A percentile compares a stretch with the other conserved stretches of the same genome.
These are phyloP conservation scores for Phlegmacium glaucopus DNA, from an alignment of 768 basidiomycete species.

Conservation along the genomic window DNA sequence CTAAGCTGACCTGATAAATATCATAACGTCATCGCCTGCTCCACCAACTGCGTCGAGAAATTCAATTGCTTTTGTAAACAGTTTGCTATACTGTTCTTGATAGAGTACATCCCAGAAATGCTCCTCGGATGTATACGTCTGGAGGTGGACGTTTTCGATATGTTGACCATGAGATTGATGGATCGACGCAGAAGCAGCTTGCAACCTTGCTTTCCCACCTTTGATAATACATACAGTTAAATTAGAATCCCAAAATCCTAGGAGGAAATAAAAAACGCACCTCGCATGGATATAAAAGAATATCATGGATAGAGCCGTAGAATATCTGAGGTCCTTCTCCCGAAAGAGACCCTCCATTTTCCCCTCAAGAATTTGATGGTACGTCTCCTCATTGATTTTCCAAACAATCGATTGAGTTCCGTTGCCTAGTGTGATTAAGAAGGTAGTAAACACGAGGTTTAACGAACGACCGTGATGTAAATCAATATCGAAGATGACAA, in stretches of 20 bases:
- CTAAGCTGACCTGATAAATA: constrained; percentile 76
- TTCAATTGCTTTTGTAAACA: constrained; percentile 64
- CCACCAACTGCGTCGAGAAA: constrained; percentile 71
- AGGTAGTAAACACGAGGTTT: neutral
- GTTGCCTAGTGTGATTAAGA: constrained; percentile 54
- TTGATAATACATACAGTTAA: constrained; percentile 24
- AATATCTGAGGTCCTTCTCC: constrained; percentile 61
- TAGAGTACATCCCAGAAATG: constrained; percentile 81
- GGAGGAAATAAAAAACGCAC: constrained; percentile 32
- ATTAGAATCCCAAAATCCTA: neutral
- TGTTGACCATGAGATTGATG: constrained; percentile 82
- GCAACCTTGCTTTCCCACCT: constrained; percentile 77
- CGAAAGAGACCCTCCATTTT: constrained; percentile 33
- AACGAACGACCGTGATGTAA: constrained; percentile 70
- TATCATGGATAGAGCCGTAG: constrained; percentile 93
- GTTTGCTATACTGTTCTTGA: constrained; percentile 50
- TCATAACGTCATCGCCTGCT: constrained; percentile 63
- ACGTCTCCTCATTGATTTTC: constrained; percentile 88
- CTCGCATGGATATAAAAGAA: constrained; percentile 91
- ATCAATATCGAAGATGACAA: constrained; percentile 91
- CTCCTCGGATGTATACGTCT: constrained; percentile 63
- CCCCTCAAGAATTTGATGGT: constrained; percentile 60
- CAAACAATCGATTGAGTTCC: constrained; percentile 92
- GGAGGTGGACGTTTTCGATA: constrained; percentile 84
- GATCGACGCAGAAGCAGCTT: constrained; percentile 83